Conservation (phyloP, 768 basidiomycete genomes). For the Cystobasidium tubakii region DNA sequence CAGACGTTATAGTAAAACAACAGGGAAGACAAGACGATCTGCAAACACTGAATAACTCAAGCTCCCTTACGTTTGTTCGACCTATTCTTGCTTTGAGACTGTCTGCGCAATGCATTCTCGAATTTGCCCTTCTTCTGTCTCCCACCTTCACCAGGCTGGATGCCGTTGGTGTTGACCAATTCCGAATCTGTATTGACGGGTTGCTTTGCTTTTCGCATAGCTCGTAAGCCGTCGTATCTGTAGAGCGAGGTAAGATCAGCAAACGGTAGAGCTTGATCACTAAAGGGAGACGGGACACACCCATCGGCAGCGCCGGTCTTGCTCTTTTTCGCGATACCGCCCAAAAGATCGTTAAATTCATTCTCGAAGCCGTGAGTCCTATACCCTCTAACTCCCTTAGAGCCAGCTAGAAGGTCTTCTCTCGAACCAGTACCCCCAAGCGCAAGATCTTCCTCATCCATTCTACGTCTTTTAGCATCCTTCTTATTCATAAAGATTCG, state of each 20-base stretch:
- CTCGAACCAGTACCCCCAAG: constrained; percentile 58
- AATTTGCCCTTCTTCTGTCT: constrained; percentile 44
- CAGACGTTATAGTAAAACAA: background rate
- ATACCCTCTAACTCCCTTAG: constrained; percentile 52
- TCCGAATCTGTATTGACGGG: constrained; percentile 34
- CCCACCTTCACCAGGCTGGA: constrained; percentile 33
- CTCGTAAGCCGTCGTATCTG: constrained; percentile 64
- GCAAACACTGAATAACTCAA: background rate
- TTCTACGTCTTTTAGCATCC: constrained; percentile 63
- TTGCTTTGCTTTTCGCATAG: constrained; percentile 47
- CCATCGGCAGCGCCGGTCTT: constrained; percentile 59
- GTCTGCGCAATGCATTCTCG: constrained; percentile 43
- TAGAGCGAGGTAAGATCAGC: no score
- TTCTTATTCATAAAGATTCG: constrained; percentile 84
- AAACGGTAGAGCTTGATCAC: no score
- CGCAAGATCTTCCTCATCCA: constrained; percentile 82
- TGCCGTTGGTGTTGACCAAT: constrained; percentile 33
- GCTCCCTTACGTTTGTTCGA: background rate
- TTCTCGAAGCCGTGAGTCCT: constrained; percentile 67
- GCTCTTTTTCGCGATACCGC: constrained; percentile 41
- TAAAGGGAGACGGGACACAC: constrained; percentile 46
- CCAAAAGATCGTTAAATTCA: constrained; percentile 74
- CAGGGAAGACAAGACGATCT: background rate
- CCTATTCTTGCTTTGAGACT: constrained; percentile 29
- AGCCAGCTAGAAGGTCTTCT: constrained; percentile 51